Base-by-base conservation (phyloP, 2,329 filamentous ascomycete species). In the Rhinocladiella similis region DNA sequence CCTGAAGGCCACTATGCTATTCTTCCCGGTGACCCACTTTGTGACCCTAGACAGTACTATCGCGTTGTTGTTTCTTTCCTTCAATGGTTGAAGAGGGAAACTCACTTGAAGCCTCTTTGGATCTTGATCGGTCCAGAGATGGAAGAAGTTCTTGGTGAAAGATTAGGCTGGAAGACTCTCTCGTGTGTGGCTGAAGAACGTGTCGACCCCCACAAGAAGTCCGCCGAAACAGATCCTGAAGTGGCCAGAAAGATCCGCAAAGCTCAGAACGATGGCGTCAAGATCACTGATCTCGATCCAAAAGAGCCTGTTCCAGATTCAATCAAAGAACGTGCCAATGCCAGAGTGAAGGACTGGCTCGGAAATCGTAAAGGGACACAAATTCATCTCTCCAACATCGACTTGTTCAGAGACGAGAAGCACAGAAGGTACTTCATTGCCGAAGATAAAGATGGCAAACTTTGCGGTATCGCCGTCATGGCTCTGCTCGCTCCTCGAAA, bases 101-200 rank as follows among this genome's bases (percentile, higher is more conserved):
- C 81, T 46, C 79, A 80, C 55, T 80, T 93, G 49, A 91, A 91
- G 58, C 91, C 91, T 0, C 80, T 97, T 38, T 97, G 92, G 92
- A 83, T 97, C 67, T 83, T 97, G 10, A 89, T 90, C n/a, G 90
- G 90, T 7, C 76, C 80, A n/a, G 81, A 87, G 1, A 82, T 90
- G 2, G 90, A 96, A 70, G 86, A 89, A 63, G 85, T 94, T 12
- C 83, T 97, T 2, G 91, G 89, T 18, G 82, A 84, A 54, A 88
- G 88, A 64, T 83, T 94, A 61, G 87, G 89, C 66, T 97, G 91
- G 91, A 87, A 91, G 54, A 94, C 89, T 5, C 82, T 97, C 61
- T 93, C 89, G 36, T 93, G 91, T 67, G 90, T 89, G 7, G 90
- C 90, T 29, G 92, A 97, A 75, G 90, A 96, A 75, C 89, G 91